Percentiles rank a stretch among this genome's conserved stretches.
Evolutionary conservation across 192 early-diverging fungal genomes (phyloP).

Genomic region (Anaeromyces robustus): DNA sequence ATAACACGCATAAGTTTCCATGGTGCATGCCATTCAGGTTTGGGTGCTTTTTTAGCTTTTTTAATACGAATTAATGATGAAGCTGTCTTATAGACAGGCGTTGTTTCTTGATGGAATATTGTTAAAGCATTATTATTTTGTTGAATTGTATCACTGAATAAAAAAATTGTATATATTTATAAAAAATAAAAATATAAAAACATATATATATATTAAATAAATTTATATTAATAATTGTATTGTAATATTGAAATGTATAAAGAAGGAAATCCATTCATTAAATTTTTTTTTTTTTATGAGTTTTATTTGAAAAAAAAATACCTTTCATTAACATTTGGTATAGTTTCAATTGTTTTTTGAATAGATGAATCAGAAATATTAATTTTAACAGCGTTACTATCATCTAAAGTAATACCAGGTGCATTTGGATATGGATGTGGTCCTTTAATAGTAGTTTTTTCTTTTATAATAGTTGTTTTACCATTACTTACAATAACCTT

Average conservation of each 20-base stretch:
- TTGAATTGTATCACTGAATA: not conserved
- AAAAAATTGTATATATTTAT: too few species aligned
- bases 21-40: constrained; percentile 94
- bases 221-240: too few species aligned
- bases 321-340: not conserved
- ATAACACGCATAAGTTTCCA: constrained; percentile 97
- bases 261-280: too few species aligned
- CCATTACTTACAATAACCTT: constrained; percentile 6
- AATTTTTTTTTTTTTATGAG: too few species aligned
- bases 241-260: too few species aligned
- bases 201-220: too few species aligned
- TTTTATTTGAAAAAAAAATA: not conserved
- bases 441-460: constrained; percentile 6
- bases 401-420: constrained; percentile 2
- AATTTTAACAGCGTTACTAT: not conserved
- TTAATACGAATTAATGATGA: constrained; percentile 15
- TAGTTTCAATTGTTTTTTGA: constrained; percentile 11
- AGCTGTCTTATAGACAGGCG: not conserved
- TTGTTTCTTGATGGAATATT: not conserved
- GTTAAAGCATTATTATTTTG: not conserved
- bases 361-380: constrained; percentile 11
- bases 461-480: constrained; percentile 10
- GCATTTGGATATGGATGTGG: constrained; percentile 5
- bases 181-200: too few species aligned
- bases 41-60: constrained; percentile 31